These are phyloP conservation scores for Trapa incisa DNA, from an alignment of 345 rosid species.

Conservation along the genomic window DNA sequence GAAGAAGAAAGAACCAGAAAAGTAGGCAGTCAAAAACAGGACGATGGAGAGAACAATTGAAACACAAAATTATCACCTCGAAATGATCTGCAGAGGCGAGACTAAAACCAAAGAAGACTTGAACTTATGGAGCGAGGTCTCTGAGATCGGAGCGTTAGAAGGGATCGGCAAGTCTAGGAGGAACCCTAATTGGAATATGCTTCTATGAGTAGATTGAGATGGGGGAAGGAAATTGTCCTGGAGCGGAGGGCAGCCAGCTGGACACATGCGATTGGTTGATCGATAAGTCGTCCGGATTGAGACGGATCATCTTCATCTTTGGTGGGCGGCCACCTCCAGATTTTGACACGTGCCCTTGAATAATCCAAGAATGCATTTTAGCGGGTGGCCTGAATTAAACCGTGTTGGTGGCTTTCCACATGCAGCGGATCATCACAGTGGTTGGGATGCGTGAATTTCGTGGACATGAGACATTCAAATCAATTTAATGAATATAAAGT, in stretches of 20 bases:
- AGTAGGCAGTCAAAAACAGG: background rate
- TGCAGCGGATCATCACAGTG: too few species aligned
- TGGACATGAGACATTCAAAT: slow-evolving; percentile 6
- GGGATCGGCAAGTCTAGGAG: background rate
- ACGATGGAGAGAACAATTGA: background rate
- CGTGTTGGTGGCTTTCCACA: too few species aligned
- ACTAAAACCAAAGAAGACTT: background rate
- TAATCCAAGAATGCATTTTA: too few species aligned
- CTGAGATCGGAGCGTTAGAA: slow-evolving; percentile 1
- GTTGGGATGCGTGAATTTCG: too few species aligned
- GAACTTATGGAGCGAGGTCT: background rate
- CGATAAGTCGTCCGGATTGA: background rate
- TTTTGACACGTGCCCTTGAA: background rate
- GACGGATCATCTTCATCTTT: background rate
- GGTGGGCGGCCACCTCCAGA: background rate
- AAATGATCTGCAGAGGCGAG: background rate
- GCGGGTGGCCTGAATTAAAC: too few species aligned
- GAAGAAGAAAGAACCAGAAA: background rate
- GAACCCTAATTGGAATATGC: slow-evolving; percentile 9
- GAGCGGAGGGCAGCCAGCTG: background rate
- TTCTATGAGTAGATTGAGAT: background rate
- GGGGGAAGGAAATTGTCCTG: background rate
- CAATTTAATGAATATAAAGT: slow-evolving; percentile 14
- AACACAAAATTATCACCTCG: background rate
- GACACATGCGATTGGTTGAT: background rate